Evolutionary conservation across 176 grass and related monocot genomes (phyloP), one percentile per base, ranked within the genome.

Genomic region (Juncus inflexus): DNA sequence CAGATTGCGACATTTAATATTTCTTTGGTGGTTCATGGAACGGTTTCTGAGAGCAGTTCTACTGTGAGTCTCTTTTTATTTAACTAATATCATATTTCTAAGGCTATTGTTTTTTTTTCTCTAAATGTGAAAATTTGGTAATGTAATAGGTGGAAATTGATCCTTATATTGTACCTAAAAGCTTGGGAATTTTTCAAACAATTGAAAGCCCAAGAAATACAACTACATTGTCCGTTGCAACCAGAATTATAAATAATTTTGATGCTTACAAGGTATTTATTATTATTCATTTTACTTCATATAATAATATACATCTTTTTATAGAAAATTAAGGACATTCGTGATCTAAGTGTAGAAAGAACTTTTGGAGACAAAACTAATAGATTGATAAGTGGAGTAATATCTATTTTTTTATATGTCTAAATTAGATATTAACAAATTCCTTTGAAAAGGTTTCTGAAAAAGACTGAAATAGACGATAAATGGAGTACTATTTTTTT

Each of bases 1-100:
- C 73, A 89, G 90, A 88, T 94, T 37, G 76, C 79, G 7, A 94
- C 90, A 0, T 89, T 94, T 57, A 94, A 89, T 64, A 94, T 94
- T 72, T 94, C 85, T 66, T 65, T 85, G 62, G 85, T 95, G 72
- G 90, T 89, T 41, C 90, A 89, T 53, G 85, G 90, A 64, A 95
- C 90, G 55, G 76, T 95, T 71, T 51, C 69, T 0, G 82, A 89
- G 82, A 80, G 81, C 40, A 80, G 52, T 74, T 86, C 53, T 73
- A 69, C 58, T 55, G 90, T 89, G 85, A 77, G 74, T 74, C 28
- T 40, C 58, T 55, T 52, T 45, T 41, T 67, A 51, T 45, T 47
- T 47, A 5, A 47, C 9, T 5, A 9, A 47, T 47, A 40, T 45
- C 35, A 62, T 65, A 52, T 70, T 55, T 70, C 74, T 42, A 49